Base-by-base conservation (phyloP, 1,284 basidiomycete genomes). In the Sporisorium iseilematis-ciliati region DNA sequence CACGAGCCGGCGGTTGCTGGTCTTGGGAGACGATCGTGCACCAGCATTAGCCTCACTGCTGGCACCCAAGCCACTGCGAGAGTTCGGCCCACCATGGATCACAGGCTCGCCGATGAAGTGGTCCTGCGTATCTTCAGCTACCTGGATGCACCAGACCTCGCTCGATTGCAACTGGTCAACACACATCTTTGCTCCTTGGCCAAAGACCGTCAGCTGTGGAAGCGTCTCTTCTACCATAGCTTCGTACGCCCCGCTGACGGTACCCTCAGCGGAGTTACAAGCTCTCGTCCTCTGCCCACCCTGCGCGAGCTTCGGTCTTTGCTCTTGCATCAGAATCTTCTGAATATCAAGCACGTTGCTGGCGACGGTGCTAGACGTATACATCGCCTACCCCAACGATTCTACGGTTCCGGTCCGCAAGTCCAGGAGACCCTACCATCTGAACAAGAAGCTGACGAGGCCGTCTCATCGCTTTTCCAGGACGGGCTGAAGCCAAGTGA, bases 141-240 rank as follows among this genome's bases (percentile, higher is more conserved):
- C 31, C 69, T 77, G 21, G 58, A 57, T 35, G 55, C 70, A 25
- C 5, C 33, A 1, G 65, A 72, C 26, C 60, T 77, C 12, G 51
- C 33, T 52, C 53, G 59, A 6, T 33, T 77, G 12, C 69, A 73
- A 33, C 25, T 31, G 29, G 69, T 69, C 45, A 64, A 35, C 46
- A 55, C 49, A 10, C 62, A 68, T 10, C 51, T 77, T 21, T 26
- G 57, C 43, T 21, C 41, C 3, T 48, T 78, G 12, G 66, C 72
- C n/a, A 57, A 59, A 41, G 76, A 78, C 31, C 72, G 56, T 23
- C 76, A 72, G 21, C 71, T 77, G 4, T 75, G 67, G 72, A 75
- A 71, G 38, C 58, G 61, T 5, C 63, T 67, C 52, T 75, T 68
- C 57, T 73, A 66, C 42, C 46, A 46, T 42, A 41, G 35, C 35